Evolutionary conservation across 2,329 filamentous ascomycete species (phyloP), one percentile per base, ranked within the genome.

Genomic region (Oidium heveae): DNA sequence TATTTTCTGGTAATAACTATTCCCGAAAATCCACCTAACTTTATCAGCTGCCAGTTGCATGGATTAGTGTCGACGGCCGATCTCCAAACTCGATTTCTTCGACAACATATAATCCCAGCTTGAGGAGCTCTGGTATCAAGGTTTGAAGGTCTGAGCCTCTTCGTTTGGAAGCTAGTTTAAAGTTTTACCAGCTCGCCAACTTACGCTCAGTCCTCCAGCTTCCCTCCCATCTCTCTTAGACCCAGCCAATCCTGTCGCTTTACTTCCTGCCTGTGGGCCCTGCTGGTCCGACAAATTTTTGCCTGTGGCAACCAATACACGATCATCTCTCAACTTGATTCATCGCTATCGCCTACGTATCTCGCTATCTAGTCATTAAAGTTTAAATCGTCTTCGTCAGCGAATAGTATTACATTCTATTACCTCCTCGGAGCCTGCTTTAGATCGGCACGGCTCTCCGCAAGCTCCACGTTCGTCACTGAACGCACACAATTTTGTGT

Each of bases 381-480:
- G 28, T 52, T 36, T 20, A 20, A 37, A 37, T 56, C 58, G 61
- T 59, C 52, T 58, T 59, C 58, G 57, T 60, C 61, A 59, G 56
- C 58, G 39, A 59, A 58, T 8, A 32, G 28, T 32, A 56, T 56
- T 58, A 55, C 39, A 41, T 52, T 49, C 6, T 8, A 43, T 20
- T 20, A n/a, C 16, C 41, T 53, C 36, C 55, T 39, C 41, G 46
- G 49, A 54, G 43, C 18, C 47, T 58, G 57, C 57, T 59, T 46
- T 57, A 59, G 58, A 61, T 58, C 59, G 55, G 54, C 59, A 54
- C 18, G 39, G 24, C 47, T 57, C 58, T 58, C 58, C 58, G 50
- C 55, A 59, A 57, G 61, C 61, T 56, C 61, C 57, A 62, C 61
- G 59, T 60, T 63, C 62, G 58, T 63, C 61, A 62, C 52, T 32